Conservation (phyloP, 352 stramenopile species). For the Pythium monospermum region DNA sequence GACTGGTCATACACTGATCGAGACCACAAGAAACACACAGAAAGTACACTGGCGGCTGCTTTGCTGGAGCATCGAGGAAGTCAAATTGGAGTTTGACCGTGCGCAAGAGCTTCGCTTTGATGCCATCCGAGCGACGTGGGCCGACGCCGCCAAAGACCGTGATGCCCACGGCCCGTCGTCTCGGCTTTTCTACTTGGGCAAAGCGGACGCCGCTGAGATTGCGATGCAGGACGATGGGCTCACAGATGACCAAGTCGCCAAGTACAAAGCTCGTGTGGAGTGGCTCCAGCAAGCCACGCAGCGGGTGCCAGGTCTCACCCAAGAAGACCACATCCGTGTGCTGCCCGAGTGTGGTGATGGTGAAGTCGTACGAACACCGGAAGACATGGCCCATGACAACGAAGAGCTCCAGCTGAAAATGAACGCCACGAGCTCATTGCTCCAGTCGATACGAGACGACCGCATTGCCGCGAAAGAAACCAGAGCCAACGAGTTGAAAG, state of each 20-base stretch:
- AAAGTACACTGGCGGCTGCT: slow-evolving; percentile 38
- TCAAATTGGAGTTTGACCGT: slow-evolving; percentile 55
- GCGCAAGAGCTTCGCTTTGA: slow-evolving; percentile 48
- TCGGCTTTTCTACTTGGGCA: slow-evolving; percentile 40
- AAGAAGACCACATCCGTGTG: slow-evolving; percentile 5
- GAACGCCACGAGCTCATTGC: neutral
- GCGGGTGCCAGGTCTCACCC: neutral
- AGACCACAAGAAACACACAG: neutral
- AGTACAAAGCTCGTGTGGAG: slow-evolving; percentile 32
- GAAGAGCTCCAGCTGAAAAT: neutral
- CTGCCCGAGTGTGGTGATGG: neutral
- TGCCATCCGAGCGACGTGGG: slow-evolving; percentile 43
- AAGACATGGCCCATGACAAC: slow-evolving; percentile 9
- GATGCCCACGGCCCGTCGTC: slow-evolving; percentile 52
- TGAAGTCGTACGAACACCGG: neutral
- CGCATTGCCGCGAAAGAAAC: slow-evolving; percentile 11
- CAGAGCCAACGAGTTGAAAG: neutral
- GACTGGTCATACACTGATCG: neutral
- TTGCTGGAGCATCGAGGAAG: slow-evolving; percentile 58
- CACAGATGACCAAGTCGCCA: slow-evolving; percentile 40
- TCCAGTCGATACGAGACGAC: slow-evolving; percentile 13
- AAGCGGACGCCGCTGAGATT: slow-evolving; percentile 31
- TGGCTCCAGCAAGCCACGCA: slow-evolving; percentile 24
- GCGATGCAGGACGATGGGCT: slow-evolving; percentile 38
- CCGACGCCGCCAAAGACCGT: slow-evolving; percentile 44